Evolutionary conservation across 306 rosid species (phyloP), one percentile per base, ranked within the genome.

Genomic region (Pterocarpus macrocarpus): DNA sequence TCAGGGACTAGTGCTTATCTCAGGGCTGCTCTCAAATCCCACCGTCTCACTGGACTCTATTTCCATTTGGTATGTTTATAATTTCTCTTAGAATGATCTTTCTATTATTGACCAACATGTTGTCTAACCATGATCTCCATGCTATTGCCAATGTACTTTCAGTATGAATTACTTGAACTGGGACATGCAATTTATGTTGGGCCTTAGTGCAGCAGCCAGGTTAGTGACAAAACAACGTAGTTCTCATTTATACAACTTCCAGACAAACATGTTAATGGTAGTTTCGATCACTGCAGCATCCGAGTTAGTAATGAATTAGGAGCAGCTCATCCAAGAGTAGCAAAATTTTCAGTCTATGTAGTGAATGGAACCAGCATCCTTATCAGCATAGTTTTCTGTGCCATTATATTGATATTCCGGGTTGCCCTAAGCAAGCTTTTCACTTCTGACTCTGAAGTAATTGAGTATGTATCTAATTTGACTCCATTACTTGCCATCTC

Each of bases 241-340:
- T 73, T 41, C 44, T 4, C 59, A 49, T 47, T 35, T 15, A 33
- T 14, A 64, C 7, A 74, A 34, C 33, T 17, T 28, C 11, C 33
- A 44, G 56, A 28, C 22, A 61, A 56, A 28, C 41, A 47, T 84
- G 22, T 33, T 69, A 17, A 78, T 64, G 15, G 1, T 39, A 9
- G 2, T 33, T 12, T 14, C 15, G 2, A 38, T 12, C 53, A 17
- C 34, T 81, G 77, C 94, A 92, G 96, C 52, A 67, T 91, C 43
- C 77, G 97, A 41, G 80, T 93, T 12, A 88, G 94, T 84, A 93
- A 93, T 78, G 97, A 93, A 85, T 77, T 93, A 55, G 97, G 97
- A 36, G 92, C 91, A 47, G 89, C 86, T 4, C 80, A 93, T 83
- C 87, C 94, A 32, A 89, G 81, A 73, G 86, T 91, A 8, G 91